Percentiles rank a stretch among this genome's conserved stretches.
Conservation (phyloP, 75 land plant genomes). For the Picea sitchensis region DNA sequence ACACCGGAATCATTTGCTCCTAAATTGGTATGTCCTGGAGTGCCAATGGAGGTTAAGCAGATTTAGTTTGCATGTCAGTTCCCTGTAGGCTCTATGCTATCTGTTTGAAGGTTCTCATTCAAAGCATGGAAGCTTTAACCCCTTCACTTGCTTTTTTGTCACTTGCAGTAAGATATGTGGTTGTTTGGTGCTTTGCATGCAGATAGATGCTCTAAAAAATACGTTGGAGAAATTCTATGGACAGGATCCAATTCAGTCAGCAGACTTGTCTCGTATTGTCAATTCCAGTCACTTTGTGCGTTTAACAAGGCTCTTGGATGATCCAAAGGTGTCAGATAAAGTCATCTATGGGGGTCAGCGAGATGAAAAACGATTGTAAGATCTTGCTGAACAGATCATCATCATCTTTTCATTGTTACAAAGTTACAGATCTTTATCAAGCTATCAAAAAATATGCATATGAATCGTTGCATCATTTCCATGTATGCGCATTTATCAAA, state of each 20-base stretch:
- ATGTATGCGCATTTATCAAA: not conserved
- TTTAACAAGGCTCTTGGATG: slow-evolving; percentile 69
- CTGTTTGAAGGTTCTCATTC: not conserved
- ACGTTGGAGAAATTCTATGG: slow-evolving; percentile 75
- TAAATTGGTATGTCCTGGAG: slow-evolving; percentile 57
- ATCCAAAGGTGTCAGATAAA: slow-evolving; percentile 64
- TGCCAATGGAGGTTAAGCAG: not conserved
- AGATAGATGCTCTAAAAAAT: slow-evolving; percentile 55
- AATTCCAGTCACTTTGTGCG: slow-evolving; percentile 71
- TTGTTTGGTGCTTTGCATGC: slow-evolving; percentile 11
- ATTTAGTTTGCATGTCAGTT: not conserved
- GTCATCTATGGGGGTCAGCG: slow-evolving; percentile 76
- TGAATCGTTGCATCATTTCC: not conserved
- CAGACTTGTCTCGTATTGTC: slow-evolving; percentile 74
- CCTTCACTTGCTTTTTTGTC: not conserved
- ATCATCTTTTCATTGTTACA: not conserved
- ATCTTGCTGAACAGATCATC: not conserved
- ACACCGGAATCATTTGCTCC: slow-evolving; percentile 70
- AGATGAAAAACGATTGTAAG: slow-evolving; percentile 69
- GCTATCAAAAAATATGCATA: not conserved
- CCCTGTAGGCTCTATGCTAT: not conserved
- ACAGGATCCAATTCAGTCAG: slow-evolving; percentile 64
- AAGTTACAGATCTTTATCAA: not conserved
- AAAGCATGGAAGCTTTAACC: not conserved
- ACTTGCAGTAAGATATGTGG: not conserved